Base-by-base conservation (phyloP, 768 basidiomycete genomes). In the Leccinum variicolor region DNA sequence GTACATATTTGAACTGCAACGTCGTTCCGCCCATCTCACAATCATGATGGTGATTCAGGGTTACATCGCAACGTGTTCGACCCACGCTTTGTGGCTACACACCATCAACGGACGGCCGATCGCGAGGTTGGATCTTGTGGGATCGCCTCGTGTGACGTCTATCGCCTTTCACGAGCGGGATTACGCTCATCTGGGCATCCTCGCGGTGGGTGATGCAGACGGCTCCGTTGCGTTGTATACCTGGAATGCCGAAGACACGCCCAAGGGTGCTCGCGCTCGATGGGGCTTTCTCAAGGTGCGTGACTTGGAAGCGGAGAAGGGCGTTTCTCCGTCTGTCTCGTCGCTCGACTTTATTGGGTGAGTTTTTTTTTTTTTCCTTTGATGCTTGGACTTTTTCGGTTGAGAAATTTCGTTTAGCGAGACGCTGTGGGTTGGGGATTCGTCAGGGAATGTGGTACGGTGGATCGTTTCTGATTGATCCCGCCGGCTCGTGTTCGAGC, bases 101-200 rank as follows among this genome's bases (percentile, higher is more conserved):
- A 96, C 92, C 0, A 81, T 96, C 74, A 96, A 96, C 65, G 94
- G 83, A 0, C 81, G 89, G 17, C 85, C 82, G 0, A 91, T 97
- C 61, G 85, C 86, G 0, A 80, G 78, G 13, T 69, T 93, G 33
- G 87, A 92, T 60, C 76, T 92, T 2, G 72, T 69, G 0, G 39
- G n/a, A 4, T 73, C 77, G 23, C 81, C 83, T 0, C 76, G 75
- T 4, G 86, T 95, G 54, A 89, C 87, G 0, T 86, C 90, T 0
- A 73, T 97, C 52, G 86, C 89, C 0, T 96, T 96, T 75, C 88
- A 92, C 58, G 91, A 95, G 66, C 83, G 94, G 33, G 94, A 96
- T 65, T 96, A 90, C 69, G 85, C 90, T 0, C 79, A 81, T 59
- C 75, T 84, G 0, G 90, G 90, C 4, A 77, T 93, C 4, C 78